These are phyloP conservation scores for Chlorella sp. DNA, from an alignment of 139 green algal species.

Conservation along the genomic window DNA sequence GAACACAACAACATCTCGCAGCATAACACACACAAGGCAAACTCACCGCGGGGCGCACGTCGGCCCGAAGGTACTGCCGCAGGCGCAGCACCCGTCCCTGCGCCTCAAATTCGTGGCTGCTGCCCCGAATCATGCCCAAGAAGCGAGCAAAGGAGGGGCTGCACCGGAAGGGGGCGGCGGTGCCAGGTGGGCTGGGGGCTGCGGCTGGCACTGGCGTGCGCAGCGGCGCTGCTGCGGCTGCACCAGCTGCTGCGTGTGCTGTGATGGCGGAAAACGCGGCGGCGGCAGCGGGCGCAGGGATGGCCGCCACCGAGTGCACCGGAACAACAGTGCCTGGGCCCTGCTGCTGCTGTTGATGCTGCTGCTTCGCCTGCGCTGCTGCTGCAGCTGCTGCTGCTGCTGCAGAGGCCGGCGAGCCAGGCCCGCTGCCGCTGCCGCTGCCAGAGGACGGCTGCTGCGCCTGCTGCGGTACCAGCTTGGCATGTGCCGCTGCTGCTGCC, in stretches of 20 bases:
- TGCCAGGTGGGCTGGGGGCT: too few relatives aligned
- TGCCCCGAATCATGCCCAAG: conserved; percentile 46
- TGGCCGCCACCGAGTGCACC: background rate
- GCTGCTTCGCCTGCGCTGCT: background rate
- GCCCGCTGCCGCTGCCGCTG: conserved; percentile 14
- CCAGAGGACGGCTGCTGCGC: background rate
- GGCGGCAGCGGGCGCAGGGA: background rate
- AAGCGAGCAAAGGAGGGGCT: conserved; percentile 40
- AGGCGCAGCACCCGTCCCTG: conserved; percentile 64
- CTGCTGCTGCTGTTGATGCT: too few relatives aligned
- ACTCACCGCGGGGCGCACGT: conserved; percentile 28
- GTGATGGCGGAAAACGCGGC: background rate
- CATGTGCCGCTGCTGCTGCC: background rate
- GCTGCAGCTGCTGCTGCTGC: background rate
- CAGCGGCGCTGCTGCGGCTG: background rate
- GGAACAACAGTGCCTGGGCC: background rate
- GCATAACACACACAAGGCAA: too few relatives aligned
- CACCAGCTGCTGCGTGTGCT: background rate
- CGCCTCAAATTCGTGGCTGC: conserved; percentile 56
- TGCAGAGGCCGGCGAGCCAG: background rate
- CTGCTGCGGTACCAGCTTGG: background rate
- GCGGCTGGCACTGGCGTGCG: background rate
- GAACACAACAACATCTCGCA: too few relatives aligned
- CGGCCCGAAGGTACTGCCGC: conserved; percentile 59
- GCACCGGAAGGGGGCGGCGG: background rate